A percentile compares a stretch with the other conserved stretches of the same genome.
phyloP scores from a whole-genome alignment of 108 stramenopile genomes.

The Skeletonema costatum region DNA sequence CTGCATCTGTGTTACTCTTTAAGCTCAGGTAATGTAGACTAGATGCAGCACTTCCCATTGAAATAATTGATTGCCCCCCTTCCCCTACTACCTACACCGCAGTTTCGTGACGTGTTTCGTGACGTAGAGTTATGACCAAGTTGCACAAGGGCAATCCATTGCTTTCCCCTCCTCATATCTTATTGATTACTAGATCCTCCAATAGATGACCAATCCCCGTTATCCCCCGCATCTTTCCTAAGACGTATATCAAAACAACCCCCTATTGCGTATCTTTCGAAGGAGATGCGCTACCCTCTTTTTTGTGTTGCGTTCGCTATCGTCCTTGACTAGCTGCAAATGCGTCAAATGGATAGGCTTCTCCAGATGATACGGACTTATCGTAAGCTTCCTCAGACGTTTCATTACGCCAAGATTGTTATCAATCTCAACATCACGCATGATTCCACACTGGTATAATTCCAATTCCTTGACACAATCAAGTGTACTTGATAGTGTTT shows the following conservation, averaged over 20 bases:
- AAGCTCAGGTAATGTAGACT: no score
- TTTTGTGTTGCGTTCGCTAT: background rate
- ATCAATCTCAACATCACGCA: background rate
- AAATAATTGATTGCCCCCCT: no score
- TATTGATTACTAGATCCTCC: no score
- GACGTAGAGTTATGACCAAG: no score
- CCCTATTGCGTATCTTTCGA: background rate
- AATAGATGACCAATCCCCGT: no score
- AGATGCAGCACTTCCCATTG: no score
- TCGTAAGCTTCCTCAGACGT: background rate
- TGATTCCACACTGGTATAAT: background rate
- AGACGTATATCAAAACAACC: background rate
- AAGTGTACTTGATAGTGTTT: background rate
- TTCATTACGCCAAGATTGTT: background rate
- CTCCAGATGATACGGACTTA: background rate
- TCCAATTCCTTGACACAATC: background rate
- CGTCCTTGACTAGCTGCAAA: background rate
- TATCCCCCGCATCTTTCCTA: no score
- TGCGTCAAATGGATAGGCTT: background rate
- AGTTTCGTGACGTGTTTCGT: no score
- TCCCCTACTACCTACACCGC: no score
- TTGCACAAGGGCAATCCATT: no score
- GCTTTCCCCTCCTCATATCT: no score
- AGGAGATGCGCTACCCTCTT: background rate
- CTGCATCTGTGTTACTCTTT: no score